Evolutionary conservation across 768 basidiomycete species (phyloP).

Genomic region (Suillus weaverae): DNA sequence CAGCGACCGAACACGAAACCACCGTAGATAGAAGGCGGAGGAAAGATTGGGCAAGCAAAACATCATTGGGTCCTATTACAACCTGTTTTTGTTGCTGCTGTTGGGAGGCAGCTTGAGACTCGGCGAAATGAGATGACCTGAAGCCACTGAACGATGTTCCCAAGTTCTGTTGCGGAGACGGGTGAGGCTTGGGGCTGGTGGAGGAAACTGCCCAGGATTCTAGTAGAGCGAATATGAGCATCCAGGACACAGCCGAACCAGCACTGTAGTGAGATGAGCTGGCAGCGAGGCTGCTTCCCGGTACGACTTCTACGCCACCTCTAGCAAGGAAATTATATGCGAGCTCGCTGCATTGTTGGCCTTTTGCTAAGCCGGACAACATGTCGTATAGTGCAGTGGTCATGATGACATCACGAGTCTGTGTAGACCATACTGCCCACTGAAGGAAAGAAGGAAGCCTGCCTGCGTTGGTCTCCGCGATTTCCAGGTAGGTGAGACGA

Average conservation of each 20-base stretch:
- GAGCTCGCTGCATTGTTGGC: constrained; percentile 81
- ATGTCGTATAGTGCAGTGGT: constrained; percentile 85
- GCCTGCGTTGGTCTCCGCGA: constrained; percentile 58
- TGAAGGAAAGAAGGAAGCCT: constrained; percentile 77
- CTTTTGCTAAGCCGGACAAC: constrained; percentile 81
- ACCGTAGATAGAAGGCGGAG: constrained; percentile 77
- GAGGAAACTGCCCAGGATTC: constrained; percentile 71
- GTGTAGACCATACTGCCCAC: constrained; percentile 88
- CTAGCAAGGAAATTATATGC: constrained; percentile 87
- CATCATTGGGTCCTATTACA: constrained; percentile 66
- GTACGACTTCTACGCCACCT: constrained; percentile 68
- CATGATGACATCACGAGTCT: constrained; percentile 70
- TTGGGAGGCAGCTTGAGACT: constrained; percentile 36
- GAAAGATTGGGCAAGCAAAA: constrained; percentile 78
- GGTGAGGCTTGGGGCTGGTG: constrained; percentile 44
- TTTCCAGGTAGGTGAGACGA: constrained; percentile 54
- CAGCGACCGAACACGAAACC: constrained; percentile 70
- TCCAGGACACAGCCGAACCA: constrained; percentile 74
- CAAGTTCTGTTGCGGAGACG: constrained; percentile 44
- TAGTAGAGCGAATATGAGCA: constrained; percentile 67
- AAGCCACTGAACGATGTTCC: constrained; percentile 31
- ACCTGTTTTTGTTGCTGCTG: constrained; percentile 42
- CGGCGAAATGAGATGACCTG: constrained; percentile 23
- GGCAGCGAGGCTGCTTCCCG: constrained; percentile 52
- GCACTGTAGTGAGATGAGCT: constrained; percentile 45